Percentiles rank a stretch among this genome's conserved stretches.
Conservation (phyloP, 805 yeast genomes). For the Blastobotrys peoriensis region DNA sequence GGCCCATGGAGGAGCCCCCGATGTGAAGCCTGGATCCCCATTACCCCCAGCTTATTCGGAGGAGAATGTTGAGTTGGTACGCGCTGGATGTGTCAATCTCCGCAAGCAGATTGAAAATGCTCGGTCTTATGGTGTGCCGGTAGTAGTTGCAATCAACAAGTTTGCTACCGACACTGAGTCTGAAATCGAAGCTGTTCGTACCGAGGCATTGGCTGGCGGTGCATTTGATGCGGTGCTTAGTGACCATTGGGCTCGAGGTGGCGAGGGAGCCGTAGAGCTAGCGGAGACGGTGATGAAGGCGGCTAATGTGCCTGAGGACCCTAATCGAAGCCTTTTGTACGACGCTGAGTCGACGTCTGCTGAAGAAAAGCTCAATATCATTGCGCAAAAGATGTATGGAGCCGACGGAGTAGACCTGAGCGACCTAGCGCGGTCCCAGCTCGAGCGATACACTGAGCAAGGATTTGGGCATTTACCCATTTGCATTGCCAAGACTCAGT, state of each 20-base stretch:
- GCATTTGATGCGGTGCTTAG: slow-evolving; percentile 87
- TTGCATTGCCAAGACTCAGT: slow-evolving; percentile 97
- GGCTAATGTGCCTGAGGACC: slow-evolving; percentile 35
- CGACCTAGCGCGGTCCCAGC: slow-evolving; percentile 74
- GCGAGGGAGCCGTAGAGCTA: slow-evolving; percentile 76
- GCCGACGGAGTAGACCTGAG: slow-evolving; percentile 78
- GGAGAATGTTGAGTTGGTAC: slow-evolving; percentile 74
- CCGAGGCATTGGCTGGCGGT: slow-evolving; percentile 83
- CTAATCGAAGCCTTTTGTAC: slow-evolving; percentile 50
- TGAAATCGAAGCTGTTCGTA: slow-evolving; percentile 73
- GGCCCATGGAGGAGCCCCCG: slow-evolving; percentile 96
- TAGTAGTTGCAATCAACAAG: slow-evolving; percentile 88
- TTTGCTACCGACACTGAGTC: slow-evolving; percentile 75
- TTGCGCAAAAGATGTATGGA: slow-evolving; percentile 89
- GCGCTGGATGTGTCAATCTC: slow-evolving; percentile 78
- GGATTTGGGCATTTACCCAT: slow-evolving; percentile 90
- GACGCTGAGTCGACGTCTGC: slow-evolving; percentile 59
- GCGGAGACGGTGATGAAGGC: slow-evolving; percentile 82
- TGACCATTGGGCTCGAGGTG: slow-evolving; percentile 96
- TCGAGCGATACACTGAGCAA: slow-evolving; percentile 74
- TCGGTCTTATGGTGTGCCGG: slow-evolving; percentile 79
- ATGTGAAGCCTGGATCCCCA: slow-evolving; percentile 87
- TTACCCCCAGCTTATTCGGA: slow-evolving; percentile 74
- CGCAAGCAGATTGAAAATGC: slow-evolving; percentile 88
- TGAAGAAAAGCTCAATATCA: slow-evolving; percentile 70